These are phyloP conservation scores for Coelastrella sp. DNA, from an alignment of 139 green algal species.

Conservation along the genomic window DNA sequence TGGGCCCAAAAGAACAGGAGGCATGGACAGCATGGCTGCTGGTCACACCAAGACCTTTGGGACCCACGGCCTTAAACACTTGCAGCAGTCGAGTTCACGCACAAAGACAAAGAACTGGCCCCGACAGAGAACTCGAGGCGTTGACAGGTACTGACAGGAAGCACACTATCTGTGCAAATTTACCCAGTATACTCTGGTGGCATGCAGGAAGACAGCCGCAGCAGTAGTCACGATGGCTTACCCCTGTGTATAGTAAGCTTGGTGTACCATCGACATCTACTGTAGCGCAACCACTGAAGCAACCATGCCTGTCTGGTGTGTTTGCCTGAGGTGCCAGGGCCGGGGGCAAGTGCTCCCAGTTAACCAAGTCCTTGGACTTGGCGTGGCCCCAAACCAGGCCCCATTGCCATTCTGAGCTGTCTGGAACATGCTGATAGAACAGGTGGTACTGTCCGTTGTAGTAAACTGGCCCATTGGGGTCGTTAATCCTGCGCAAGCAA, in stretches of 20 bases:
- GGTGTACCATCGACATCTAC: slow-evolving; percentile 54
- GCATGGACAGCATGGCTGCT: background rate
- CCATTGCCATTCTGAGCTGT: slow-evolving; percentile 80
- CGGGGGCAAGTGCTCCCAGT: slow-evolving; percentile 81
- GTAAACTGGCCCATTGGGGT: slow-evolving; percentile 42
- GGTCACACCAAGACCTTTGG: no score
- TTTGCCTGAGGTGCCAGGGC: slow-evolving; percentile 77
- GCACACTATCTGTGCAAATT: no score
- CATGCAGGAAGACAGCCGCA: no score
- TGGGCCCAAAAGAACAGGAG: background rate
- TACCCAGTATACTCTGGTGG: no score
- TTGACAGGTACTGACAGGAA: no score
- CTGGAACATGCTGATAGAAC: slow-evolving; percentile 88
- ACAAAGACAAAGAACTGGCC: no score
- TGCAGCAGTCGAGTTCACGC: no score
- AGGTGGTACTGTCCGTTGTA: background rate
- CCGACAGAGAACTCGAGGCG: no score
- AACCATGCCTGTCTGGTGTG: slow-evolving; percentile 73
- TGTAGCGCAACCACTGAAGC: slow-evolving; percentile 82
- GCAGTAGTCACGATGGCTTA: slow-evolving; percentile 48
- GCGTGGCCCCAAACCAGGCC: slow-evolving; percentile 89
- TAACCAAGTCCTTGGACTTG: slow-evolving; percentile 73
- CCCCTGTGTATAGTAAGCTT: slow-evolving; percentile 76
- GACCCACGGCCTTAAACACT: no score
- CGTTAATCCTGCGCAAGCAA: slow-evolving; percentile 35